Conservation (phyloP, 495 filamentous ascomycete genomes). For the Hyaloscypha bicolor region DNA sequence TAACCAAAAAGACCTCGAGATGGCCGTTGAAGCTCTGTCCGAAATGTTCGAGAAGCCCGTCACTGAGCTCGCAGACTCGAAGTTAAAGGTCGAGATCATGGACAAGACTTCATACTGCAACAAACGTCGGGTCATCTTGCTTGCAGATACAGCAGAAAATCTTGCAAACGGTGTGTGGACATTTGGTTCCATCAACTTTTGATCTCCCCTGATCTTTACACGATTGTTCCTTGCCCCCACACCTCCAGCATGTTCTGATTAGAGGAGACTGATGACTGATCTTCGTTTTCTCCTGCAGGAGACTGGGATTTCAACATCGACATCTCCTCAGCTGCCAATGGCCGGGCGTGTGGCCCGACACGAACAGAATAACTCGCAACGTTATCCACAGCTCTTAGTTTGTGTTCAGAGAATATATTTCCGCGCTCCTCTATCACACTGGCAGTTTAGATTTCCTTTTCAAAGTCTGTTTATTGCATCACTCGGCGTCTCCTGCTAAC, state of each 20-base stretch:
- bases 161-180: slow-evolving; percentile 75
- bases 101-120: slow-evolving; percentile 97
- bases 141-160: slow-evolving; percentile 90
- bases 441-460: neutral
- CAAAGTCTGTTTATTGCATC: slow-evolving; percentile 6
- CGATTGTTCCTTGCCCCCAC: slow-evolving; percentile 24
- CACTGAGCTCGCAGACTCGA: slow-evolving; percentile 68
- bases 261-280: slow-evolving; percentile 25
- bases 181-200: slow-evolving; percentile 31
- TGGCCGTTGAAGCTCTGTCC: slow-evolving; percentile 91
- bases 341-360: neutral
- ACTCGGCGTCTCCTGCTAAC: slow-evolving; percentile 10
- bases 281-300: slow-evolving; percentile 28
- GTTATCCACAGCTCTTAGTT: neutral
- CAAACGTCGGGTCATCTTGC: slow-evolving; percentile 83
- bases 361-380: neutral
- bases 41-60: slow-evolving; percentile 98
- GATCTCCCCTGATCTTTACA: slow-evolving; percentile 30
- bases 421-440: neutral
- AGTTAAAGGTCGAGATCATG: slow-evolving; percentile 94
- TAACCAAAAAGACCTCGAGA: slow-evolving; percentile 96
- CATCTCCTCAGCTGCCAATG: slow-evolving; percentile 18
- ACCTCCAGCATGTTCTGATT: slow-evolving; percentile 6
- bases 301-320: slow-evolving; percentile 42
- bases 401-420: neutral